Evolutionary conservation across 1,284 basidiomycete genomes (phyloP), one percentile per base, ranked within the genome.

Genomic region (Chondrostereum purpureum): DNA sequence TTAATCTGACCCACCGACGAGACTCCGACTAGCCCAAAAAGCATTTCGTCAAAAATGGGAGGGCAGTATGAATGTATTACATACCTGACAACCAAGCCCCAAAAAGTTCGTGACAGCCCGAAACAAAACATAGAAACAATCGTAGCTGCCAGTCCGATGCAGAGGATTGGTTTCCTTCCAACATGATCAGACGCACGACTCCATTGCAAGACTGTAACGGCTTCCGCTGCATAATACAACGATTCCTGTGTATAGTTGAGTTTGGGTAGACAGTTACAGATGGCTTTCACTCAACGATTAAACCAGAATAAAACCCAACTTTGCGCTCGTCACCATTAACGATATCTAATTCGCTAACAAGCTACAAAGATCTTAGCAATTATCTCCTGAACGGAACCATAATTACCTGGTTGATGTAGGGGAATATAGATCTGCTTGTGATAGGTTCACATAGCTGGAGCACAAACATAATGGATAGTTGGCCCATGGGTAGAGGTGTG

Each of bases 171-270:
- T 50, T 72, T 75, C 18, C 79, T 69, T 27, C 55, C 57, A 35
- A 59, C 43, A 22, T 43, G 21, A 19, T 51, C 76, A 70, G 45
- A 85, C 80, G 44, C 33, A 83, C 74, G 21, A 83, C 39, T 13
- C 80, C 83, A 37, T 75, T 80, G 54, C 80, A 86, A 55, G 82
- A 84, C 4, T 78, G 81, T 12, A 78, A 72, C 60, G 75, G 79
- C 40, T 65, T 67, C 53, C 72, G 66, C 43, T 1, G 38, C 43
- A 23, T 43, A 51, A 27, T 48, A 51, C 23, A 51, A 34, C 13
- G 47, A 55, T 81, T 77, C 14, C 80, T 79, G 5, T 14, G 16
- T 3, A 73, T 75, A 31, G 82, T 70, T 36, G 68, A 70, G 37
- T 19, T 39, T 8, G 16, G 21, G 6, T 42, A 40, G n/a, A n/a